phyloP scores from a whole-genome alignment of 495 filamentous ascomycete species.

The Xylaria grammica region DNA sequence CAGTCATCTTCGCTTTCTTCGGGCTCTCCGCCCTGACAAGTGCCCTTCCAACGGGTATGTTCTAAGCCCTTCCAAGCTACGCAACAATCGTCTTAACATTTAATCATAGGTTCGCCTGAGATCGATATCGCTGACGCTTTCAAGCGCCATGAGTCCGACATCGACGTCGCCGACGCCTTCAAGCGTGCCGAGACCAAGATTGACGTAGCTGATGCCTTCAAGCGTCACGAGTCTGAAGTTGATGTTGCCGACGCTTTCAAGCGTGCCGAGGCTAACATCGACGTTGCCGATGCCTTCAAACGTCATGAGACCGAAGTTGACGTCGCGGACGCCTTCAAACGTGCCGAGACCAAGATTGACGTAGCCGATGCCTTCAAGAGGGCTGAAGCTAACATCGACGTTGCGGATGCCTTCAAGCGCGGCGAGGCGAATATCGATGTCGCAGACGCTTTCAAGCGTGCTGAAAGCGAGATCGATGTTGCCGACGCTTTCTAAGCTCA shows the following conservation, averaged over 20 bases:
- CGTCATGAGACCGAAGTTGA: not conserved
- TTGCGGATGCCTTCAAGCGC: not conserved
- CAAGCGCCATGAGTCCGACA: not conserved
- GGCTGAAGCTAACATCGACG: not conserved
- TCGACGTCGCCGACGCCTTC: conserved; percentile 1
- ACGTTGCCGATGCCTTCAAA: conserved; percentile 1
- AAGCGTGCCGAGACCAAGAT: not conserved
- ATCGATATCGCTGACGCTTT: not conserved
- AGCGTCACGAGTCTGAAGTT: not conserved
- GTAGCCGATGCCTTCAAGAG: not conserved
- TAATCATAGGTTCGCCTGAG: too few species aligned
- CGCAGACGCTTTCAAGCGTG: not conserved
- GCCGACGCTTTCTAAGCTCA: conserved; percentile 1
- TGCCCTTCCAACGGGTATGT: not conserved
- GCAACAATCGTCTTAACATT: too few species aligned
- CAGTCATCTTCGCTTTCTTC: not conserved
- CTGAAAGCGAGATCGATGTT: not conserved
- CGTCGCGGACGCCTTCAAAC: not conserved
- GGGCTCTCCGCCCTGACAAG: not conserved
- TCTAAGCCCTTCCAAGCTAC: not conserved
- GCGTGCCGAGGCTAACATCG: not conserved
- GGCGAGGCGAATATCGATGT: not conserved
- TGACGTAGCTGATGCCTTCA: not conserved
- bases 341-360: not conserved
- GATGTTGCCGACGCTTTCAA: not conserved